A percentile compares a stretch with the other conserved stretches of the same genome.
These are phyloP conservation scores for Annona squamosa DNA, from an alignment of 164 flowering plant species.

Conservation along the genomic window DNA sequence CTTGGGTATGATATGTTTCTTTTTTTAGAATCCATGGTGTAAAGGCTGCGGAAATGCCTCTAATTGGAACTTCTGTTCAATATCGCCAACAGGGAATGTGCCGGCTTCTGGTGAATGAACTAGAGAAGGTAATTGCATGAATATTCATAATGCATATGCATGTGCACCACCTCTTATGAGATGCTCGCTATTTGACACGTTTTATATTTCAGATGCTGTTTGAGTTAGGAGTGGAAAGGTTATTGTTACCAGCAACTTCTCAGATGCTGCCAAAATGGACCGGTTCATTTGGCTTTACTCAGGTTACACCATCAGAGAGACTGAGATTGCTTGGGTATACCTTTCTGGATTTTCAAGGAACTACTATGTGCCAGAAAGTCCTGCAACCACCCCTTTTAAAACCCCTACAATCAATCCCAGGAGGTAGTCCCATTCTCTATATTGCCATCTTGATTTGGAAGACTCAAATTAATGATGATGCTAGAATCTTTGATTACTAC, in stretches of 20 bases:
- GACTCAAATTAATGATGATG: not conserved
- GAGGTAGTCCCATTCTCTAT: constrained; percentile 26
- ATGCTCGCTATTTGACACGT: not conserved
- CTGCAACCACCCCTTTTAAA: constrained; percentile 20
- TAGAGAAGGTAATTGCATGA: constrained; percentile 32
- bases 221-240: constrained; percentile 68
- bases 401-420: constrained; percentile 15
- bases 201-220: constrained; percentile 45
- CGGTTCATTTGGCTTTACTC: constrained; percentile 63
- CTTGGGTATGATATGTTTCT: not conserved
- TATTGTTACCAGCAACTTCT: constrained; percentile 73
- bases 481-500: too few relatives aligned
- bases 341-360: constrained; percentile 67
- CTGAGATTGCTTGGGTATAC: constrained; percentile 38
- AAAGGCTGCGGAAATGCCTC: constrained; percentile 85
- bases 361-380: constrained; percentile 71
- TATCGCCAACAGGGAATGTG: constrained; percentile 89
- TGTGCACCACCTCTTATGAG: not conserved
- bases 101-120: constrained; percentile 58
- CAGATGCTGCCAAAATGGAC: constrained; percentile 64
- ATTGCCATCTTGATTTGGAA: not conserved
- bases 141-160: not conserved
- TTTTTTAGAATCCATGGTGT: constrained; percentile 55
- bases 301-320: constrained; percentile 49
- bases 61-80: constrained; percentile 68